Evolutionary conservation across 2,329 filamentous ascomycete genomes (phyloP), one percentile per base, ranked within the genome.

Genomic region (Aspergillus melleus): DNA sequence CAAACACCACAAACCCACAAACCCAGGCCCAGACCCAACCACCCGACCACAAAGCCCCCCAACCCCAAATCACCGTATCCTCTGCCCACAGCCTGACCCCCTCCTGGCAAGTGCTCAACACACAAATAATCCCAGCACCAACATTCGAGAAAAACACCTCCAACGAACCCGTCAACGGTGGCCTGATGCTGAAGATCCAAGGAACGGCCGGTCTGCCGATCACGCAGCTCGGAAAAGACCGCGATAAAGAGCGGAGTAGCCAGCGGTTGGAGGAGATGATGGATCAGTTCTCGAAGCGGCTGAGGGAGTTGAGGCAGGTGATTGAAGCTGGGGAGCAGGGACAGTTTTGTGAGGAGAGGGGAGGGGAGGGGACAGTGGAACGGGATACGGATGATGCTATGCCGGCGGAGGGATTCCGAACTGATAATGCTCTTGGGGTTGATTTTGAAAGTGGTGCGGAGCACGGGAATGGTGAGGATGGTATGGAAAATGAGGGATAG

Each of bases 41-140:
- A 58, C 55, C 42, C 3, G 24, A 60, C 11, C 54, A 49, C 29
- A 16, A 47, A 16, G n/a, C 5, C 10, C 29, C 24, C 4, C 22
- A 58, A 11, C 24, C 57, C 69, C 79, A 57, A 26, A 79, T 76
- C 56, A 79, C 76, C 1, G 85, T 98, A 0, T 79, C 84, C 0
- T 86, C 86, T 58, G 89, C 90, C 1, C 86, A 89, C 47, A 92
- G 89, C 62, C 78, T 97, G 12, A 90, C 86, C 9, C 79, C 88
- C 0, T 85, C 89, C 53, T 98, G 94, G 88, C 87, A 89, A 68
- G 81, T 89, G 14, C 77, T 86, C 36, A 76, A 77, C 16, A 82
- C 83, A 0, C 76, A 76, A 10, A 75, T 90, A 10, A 77, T 79
- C 8, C 79, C 80, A 10, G 88, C 88, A 16, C 88, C 88, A 1